phyloP scores from a whole-genome alignment of 768 basidiomycete species.

The Filobasidium wieringae region DNA sequence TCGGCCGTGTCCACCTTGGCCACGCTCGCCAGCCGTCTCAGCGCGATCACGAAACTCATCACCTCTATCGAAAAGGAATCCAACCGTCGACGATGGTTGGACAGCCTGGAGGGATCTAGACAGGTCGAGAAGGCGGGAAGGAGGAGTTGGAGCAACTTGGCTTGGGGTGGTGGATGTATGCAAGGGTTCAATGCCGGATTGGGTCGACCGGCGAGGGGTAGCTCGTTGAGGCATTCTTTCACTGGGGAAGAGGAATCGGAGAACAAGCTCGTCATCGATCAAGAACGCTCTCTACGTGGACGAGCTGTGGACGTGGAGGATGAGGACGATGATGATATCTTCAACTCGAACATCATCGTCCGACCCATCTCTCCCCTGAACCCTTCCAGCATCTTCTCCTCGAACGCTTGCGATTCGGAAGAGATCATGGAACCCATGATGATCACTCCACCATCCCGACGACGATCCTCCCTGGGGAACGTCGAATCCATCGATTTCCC shows the following conservation, averaged over 20 bases:
- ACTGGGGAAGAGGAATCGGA: background rate
- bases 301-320: background rate
- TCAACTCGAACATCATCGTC: background rate
- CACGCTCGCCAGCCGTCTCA: conserved; percentile 21
- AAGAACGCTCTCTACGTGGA: background rate
- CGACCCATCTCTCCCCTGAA: conserved; percentile 3
- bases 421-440: background rate
- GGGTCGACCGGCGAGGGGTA: background rate
- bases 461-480: background rate
- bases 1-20: conserved; percentile 25
- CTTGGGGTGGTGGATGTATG: background rate
- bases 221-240: background rate
- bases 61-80: conserved; percentile 32
- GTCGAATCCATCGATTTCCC: background rate
- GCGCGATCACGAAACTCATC: conserved; percentile 25
- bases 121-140: conserved; percentile 24
- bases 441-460: background rate
- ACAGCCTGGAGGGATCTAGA: conserved; percentile 23
- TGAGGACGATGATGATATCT: background rate
- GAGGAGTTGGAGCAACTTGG: conserved; percentile 23
- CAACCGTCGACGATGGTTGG: conserved; percentile 29
- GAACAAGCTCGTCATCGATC: background rate
- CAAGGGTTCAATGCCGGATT: background rate
- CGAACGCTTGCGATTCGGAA: background rate
- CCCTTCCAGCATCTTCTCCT: background rate